phyloP scores from a whole-genome alignment of 768 basidiomycete species.

The Phylloporus arenicola region DNA sequence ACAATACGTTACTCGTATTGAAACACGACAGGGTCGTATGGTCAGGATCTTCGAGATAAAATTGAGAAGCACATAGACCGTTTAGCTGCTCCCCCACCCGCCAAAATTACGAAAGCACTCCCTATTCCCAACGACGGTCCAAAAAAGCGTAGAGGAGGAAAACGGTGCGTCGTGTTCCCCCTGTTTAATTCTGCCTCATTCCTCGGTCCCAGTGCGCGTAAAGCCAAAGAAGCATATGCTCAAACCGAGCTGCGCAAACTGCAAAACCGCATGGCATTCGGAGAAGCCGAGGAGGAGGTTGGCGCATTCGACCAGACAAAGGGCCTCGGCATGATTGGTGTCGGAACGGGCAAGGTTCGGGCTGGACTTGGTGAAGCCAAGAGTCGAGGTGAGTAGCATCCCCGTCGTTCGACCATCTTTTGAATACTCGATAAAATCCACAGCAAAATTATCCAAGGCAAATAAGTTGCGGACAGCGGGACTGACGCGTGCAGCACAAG shows the following conservation, averaged over 20 bases:
- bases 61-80: constrained; percentile 92
- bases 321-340: constrained; percentile 95
- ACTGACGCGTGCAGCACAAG: constrained; percentile 68
- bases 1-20: not conserved
- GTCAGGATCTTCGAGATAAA: constrained; percentile 72
- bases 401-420: not conserved
- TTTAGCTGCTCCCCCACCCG: constrained; percentile 88
- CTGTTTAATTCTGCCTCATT: not conserved
- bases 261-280: constrained; percentile 95
- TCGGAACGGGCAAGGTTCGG: constrained; percentile 80
- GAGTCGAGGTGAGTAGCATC: constrained; percentile 66
- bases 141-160: constrained; percentile 93
- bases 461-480: constrained; percentile 88
- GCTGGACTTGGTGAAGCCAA: constrained; percentile 84
- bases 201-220: constrained; percentile 63
- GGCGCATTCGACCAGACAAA: constrained; percentile 97
- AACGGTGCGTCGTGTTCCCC: constrained; percentile 53
- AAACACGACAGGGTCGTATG: constrained; percentile 59
- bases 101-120: constrained; percentile 88
- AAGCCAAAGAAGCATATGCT: constrained; percentile 97
- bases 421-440: constrained; percentile 4
- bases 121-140: constrained; percentile 94
- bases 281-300: constrained; percentile 92
- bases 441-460: constrained; percentile 93
- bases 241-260: constrained; percentile 95